Base-by-base conservation (phyloP, 2,329 filamentous ascomycete species). In the Venturia oleaginea region DNA sequence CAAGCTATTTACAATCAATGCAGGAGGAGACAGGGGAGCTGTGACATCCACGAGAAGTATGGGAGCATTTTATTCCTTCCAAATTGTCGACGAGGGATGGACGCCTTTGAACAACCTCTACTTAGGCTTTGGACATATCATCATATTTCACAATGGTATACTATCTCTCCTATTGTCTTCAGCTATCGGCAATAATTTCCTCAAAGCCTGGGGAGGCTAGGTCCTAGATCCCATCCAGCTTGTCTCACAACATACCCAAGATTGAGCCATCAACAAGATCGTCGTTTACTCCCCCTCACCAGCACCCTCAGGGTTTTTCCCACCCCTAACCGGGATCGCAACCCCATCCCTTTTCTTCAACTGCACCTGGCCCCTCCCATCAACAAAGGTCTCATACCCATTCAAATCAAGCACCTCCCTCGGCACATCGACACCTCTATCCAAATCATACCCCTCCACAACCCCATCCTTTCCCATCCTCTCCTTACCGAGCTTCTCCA, bases 401-500 rank as follows among this genome's bases (percentile, higher is more conserved):
- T 65, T 63, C 46, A 64, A 24, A 27, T 65, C 64, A 37, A 65
- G 38, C 24, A 65, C 64, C 43, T 65, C 64, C 48, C 38, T 42
- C 37, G 64, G 64, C 30, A 65, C 64, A 17, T 65, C 64, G 13
- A 64, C 59, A 27, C 63, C 63, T 27, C 34, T 65, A 27, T 37
- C 63, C 46, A 59, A 15, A 46, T 38, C 51, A 15, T 32, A 24
- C 15, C 54, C 38, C 40, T 64, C 54, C 4, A 32, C 46, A 32
- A 51, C 62, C n/a, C 55, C 55, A 19, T 62, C 42, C 37, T 54
- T 46, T 1, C 37, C 61, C 32, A 59, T 59, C 37, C 55, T 46
- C 42, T 64, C 51, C 19, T 57, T 34, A 3, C 37, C 62, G 6
- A 42, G 30, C 22, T 27, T 63, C 63, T 77, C 78, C 65, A 91